These are phyloP conservation scores for Suillus discolor DNA, from an alignment of 768 basidiomycete species.

Conservation along the genomic window DNA sequence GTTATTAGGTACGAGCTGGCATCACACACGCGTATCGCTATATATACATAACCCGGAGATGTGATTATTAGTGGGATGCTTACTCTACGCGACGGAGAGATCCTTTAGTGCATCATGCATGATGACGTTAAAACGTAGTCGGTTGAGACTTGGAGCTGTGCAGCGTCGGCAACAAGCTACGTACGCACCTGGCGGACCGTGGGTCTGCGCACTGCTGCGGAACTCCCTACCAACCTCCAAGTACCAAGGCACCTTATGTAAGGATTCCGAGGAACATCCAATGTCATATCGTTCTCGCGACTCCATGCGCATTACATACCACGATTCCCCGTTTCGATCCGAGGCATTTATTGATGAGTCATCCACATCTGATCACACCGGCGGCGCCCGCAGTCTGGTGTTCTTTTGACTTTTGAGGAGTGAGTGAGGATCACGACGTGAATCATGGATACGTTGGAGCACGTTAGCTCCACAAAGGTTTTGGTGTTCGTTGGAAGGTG, in stretches of 20 bases:
- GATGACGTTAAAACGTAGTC: not conserved
- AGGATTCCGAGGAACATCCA: not conserved
- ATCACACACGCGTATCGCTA: too few species aligned
- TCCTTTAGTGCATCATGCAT: too few species aligned
- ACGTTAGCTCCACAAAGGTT: not conserved
- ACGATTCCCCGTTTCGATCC: slow-evolving; percentile 2
- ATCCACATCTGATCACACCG: not conserved
- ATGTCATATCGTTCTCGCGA: not conserved
- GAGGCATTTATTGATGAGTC: not conserved
- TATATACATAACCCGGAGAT: not conserved
- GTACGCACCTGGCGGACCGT: not conserved
- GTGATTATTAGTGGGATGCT: not conserved
- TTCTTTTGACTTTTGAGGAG: not conserved
- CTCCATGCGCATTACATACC: not conserved
- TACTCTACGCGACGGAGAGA: not conserved
- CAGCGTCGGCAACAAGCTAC: not conserved
- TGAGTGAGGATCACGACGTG: not conserved
- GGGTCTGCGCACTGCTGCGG: not conserved
- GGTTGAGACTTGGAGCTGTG: not conserved
- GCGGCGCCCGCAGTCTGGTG: not conserved
- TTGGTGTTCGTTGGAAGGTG: not conserved
- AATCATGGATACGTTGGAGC: not conserved
- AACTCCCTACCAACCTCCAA: not conserved
- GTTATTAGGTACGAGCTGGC: not conserved
- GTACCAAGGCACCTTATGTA: not conserved